Percentiles rank a stretch among this genome's conserved stretches.
These are phyloP conservation scores for Botrytis sinoallii DNA, from an alignment of 2,329 filamentous ascomycete genomes.

Conservation along the genomic window DNA sequence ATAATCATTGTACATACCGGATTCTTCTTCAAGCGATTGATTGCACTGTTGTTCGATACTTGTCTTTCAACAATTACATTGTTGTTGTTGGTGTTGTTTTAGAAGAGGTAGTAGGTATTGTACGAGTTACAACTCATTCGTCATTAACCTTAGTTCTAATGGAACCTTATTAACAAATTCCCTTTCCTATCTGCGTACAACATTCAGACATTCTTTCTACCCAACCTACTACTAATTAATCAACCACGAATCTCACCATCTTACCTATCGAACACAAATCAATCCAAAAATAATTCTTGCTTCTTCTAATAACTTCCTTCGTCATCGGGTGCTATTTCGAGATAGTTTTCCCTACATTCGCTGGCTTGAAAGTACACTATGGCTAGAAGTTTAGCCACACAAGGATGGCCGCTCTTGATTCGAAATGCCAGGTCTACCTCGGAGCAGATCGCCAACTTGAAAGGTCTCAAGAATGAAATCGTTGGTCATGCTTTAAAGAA, in stretches of 20 bases:
- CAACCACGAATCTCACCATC: neutral
- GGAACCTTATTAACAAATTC: neutral
- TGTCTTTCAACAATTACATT: neutral
- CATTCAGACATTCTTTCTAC: neutral
- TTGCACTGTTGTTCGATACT: neutral
- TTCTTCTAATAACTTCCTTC: neutral
- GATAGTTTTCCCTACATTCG: neutral
- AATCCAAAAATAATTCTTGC: neutral
- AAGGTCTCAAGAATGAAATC: slow-evolving; percentile 80
- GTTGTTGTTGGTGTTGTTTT: neutral
- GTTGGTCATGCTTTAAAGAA: slow-evolving; percentile 87
- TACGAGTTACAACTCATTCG: neutral
- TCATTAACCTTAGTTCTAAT: neutral
- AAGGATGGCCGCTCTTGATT: slow-evolving; percentile 52
- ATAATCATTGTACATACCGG: neutral
- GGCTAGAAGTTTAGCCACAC: slow-evolving; percentile 18
- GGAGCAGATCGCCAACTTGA: slow-evolving; percentile 60
- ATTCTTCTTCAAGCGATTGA: neutral
- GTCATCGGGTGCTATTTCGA: neutral
- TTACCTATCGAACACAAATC: slow-evolving; percentile 1
- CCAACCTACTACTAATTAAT: neutral
- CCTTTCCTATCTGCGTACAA: neutral
- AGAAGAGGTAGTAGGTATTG: neutral
- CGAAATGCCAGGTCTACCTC: slow-evolving; percentile 49
- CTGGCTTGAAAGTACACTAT: neutral